phyloP scores from a whole-genome alignment of 2,329 filamentous ascomycete genomes.

The Karstenula rhodostoma region DNA sequence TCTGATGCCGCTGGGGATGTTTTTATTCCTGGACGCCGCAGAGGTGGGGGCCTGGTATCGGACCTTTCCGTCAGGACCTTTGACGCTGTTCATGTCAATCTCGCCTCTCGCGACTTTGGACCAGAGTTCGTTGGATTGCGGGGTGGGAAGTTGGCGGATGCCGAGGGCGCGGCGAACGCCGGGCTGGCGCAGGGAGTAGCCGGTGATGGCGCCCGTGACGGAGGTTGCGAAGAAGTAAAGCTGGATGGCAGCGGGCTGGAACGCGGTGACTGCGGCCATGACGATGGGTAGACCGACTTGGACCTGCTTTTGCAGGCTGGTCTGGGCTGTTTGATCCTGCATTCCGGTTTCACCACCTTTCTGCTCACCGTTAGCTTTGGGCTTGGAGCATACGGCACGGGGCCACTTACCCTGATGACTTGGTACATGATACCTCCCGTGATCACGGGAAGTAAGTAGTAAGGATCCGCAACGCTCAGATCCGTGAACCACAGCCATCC shows the following conservation, averaged over 20 bases:
- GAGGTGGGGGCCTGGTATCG: conserved; percentile 37
- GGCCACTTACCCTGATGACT: conserved; percentile 64
- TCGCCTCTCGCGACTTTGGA: conserved; percentile 37
- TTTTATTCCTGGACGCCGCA: conserved; percentile 1
- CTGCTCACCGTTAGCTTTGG: conserved; percentile 40
- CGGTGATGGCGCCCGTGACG: conserved; percentile 51
- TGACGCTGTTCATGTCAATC: conserved; percentile 33
- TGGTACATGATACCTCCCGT: conserved; percentile 66
- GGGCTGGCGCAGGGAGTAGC: conserved; percentile 47
- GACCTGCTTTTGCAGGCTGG: conserved; percentile 52
- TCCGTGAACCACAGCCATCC: conserved; percentile 82
- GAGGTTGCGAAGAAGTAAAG: conserved; percentile 66
- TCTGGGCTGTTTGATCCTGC: conserved; percentile 27
- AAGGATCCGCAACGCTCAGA: conserved; percentile 78
- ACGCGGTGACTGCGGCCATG: conserved; percentile 62
- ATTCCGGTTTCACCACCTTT: conserved; percentile 60
- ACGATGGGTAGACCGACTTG: conserved; percentile 61
- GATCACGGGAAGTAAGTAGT: conserved; percentile 73
- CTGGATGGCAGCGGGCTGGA: conserved; percentile 66
- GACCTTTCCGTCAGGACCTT: conserved; percentile 34
- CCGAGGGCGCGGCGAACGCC: conserved; percentile 48
- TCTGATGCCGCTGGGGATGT: conserved; percentile 21
- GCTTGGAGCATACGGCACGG: background rate
- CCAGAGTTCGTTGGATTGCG: conserved; percentile 36
- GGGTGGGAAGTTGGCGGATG: conserved; percentile 40